phyloP scores from a whole-genome alignment of 768 basidiomycete genomes.

The Psilocybe subaeruginosa region DNA sequence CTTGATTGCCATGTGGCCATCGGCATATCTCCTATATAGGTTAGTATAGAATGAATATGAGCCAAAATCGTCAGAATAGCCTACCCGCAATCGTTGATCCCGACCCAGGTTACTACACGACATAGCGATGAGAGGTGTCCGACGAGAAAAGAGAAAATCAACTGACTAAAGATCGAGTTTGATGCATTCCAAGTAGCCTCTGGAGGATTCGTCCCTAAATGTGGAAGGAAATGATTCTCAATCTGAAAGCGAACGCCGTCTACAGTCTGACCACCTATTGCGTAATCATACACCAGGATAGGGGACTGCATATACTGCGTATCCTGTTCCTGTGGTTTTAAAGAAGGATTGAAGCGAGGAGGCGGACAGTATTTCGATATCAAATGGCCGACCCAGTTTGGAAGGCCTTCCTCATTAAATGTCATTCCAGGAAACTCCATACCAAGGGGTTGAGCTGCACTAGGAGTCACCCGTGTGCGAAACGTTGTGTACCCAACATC shows the following conservation, averaged over 20 bases:
- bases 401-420: conserved; percentile 44
- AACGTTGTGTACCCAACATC: conserved; percentile 32
- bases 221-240: conserved; percentile 37
- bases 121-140: not conserved
- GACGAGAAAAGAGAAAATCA: not conserved
- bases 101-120: conserved; percentile 59
- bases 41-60: not conserved
- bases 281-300: conserved; percentile 62
- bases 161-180: conserved; percentile 51
- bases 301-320: conserved; percentile 31
- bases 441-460: conserved; percentile 48
- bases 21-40: conserved; percentile 16
- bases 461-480: conserved; percentile 28
- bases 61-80: not conserved
- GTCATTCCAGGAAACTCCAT: conserved; percentile 51
- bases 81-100: conserved; percentile 60
- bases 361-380: conserved; percentile 43
- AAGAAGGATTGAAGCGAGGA: conserved; percentile 32
- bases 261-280: conserved; percentile 52
- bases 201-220: conserved; percentile 36
- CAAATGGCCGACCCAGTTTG: conserved; percentile 67
- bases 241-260: conserved; percentile 44
- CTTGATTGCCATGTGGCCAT: conserved; percentile 28
- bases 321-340: conserved; percentile 23
- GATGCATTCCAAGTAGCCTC: conserved; percentile 12